Base-by-base conservation (phyloP, 371 early-diverging fungal genomes). In the Blakeslea trispora region DNA sequence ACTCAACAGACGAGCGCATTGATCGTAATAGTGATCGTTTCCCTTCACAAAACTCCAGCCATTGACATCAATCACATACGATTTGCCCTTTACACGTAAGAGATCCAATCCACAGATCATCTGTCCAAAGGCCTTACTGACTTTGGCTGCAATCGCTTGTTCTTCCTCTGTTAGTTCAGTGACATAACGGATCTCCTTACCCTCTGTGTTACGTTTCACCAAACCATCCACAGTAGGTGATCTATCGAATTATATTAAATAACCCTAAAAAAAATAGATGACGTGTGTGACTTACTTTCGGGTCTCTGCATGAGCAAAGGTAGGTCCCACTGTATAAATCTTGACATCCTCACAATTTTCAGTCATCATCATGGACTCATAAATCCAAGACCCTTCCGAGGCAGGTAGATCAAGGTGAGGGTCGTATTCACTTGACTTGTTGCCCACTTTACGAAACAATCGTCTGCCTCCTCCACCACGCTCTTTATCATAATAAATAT, bases 1-100 rank as follows among this genome's bases (percentile, higher is more conserved):
- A 39, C 86, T 84, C 21, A 98, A 72, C 17, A 91, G 81, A 11
- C 59, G 59, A 3, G 96, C 90, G 40, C 94, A 93, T 35, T 84
- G 82, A 62, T 93, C 94, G 68, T 96, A 97, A 67, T 99, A 99
- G 21, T 87, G 81, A 22, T 90, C 88, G 64, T 91, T 95, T 55
- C 96, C 96, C 74, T 99, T 99, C 52, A 99, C 99, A 80, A 99
- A 99, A 35, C 95, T 94, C 99, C 99, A 99, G 14, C 99, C 99
- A 61, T 99, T 99, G 45, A 99, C 98, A 68, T 99, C 99, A 64
- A 99, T 97, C 13, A 98, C 96, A 72, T 89, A 93, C 6, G 96
- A 93, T 61, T 83, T 79, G 14, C 95, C 94, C 42, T 73, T 70
- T 1, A 86, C 86, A 10, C 99, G 85, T 49, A 99, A 71, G 23